Percentiles rank a stretch among this genome's conserved stretches.
phyloP scores from a whole-genome alignment of 2,329 filamentous ascomycete genomes.

The Diplodia seriata region DNA sequence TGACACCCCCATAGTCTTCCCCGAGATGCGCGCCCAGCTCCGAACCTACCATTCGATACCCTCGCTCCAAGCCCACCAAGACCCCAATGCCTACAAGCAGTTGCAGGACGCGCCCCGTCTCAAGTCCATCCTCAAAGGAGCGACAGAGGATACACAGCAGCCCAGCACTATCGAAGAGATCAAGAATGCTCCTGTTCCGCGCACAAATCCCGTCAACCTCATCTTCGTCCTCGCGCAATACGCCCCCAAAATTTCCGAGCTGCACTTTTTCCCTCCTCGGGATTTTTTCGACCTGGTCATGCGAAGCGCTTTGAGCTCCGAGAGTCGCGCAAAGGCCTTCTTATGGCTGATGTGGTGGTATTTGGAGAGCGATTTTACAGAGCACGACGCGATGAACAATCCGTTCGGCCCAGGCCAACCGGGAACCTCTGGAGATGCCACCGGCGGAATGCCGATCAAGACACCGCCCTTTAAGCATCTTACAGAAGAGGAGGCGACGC shows the following conservation, averaged over 20 bases:
- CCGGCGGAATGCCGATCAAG: slow-evolving; percentile 57
- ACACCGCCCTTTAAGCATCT: slow-evolving; percentile 72
- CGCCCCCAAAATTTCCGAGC: slow-evolving; percentile 87
- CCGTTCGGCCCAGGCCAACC: slow-evolving; percentile 75
- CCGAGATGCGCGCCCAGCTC: slow-evolving; percentile 97
- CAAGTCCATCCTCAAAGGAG: slow-evolving; percentile 96
- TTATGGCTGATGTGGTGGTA: slow-evolving; percentile 99
- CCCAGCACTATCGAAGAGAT: slow-evolving; percentile 85
- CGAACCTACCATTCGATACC: slow-evolving; percentile 98
- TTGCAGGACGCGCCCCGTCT: slow-evolving; percentile 93
- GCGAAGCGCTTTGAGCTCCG: slow-evolving; percentile 81
- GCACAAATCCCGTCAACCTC: slow-evolving; percentile 96
- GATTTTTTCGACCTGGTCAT: slow-evolving; percentile 98
- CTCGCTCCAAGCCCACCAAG: slow-evolving; percentile 91
- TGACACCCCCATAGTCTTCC: slow-evolving; percentile 75
- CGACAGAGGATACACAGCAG: slow-evolving; percentile 88
- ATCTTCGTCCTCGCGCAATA: slow-evolving; percentile 94
- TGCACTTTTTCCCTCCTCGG: slow-evolving; percentile 82
- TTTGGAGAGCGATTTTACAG: slow-evolving; percentile 91
- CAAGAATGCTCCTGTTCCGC: slow-evolving; percentile 69
- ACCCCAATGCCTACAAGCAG: slow-evolving; percentile 96
- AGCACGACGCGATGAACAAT: slow-evolving; percentile 86
- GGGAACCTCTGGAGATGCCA: slow-evolving; percentile 46
- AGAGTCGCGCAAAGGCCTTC: slow-evolving; percentile 84
- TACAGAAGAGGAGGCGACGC: slow-evolving; percentile 67